phyloP scores from a whole-genome alignment of 805 yeast species.

The Wickerhamomyces strasburgensis region DNA sequence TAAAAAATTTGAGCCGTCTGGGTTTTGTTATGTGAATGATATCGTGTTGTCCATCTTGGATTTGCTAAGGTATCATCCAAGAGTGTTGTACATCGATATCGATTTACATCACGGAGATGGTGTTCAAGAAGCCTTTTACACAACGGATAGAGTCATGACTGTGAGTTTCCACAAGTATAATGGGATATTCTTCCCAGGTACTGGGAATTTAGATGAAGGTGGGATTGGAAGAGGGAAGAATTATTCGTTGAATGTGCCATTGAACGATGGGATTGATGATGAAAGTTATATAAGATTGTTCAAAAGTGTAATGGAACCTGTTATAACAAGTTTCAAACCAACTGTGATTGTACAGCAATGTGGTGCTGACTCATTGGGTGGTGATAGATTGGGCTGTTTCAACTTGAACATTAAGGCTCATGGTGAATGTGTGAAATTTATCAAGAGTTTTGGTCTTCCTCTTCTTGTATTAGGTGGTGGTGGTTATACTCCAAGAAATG shows the following conservation, averaged over 20 bases:
- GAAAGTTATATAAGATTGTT: constrained; percentile 70
- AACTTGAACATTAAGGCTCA: constrained; percentile 89
- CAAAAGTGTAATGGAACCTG: constrained; percentile 85
- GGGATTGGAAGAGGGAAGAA: constrained; percentile 89
- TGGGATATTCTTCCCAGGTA: constrained; percentile 96
- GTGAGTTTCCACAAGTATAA: constrained; percentile 90
- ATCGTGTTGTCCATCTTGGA: constrained; percentile 86
- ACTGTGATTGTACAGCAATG: constrained; percentile 93
- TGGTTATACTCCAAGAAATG: constrained; percentile 95
- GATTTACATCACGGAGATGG: constrained; percentile 98
- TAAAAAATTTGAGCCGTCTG: constrained; percentile 88
- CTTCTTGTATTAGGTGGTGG: constrained; percentile 95
- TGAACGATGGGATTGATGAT: constrained; percentile 94
- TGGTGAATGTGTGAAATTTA: constrained; percentile 89
- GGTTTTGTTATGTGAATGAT: constrained; percentile 93
- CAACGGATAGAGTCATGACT: constrained; percentile 95
- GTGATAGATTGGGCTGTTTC: constrained; percentile 91
- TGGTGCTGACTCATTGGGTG: constrained; percentile 94
- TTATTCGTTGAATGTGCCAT: constrained; percentile 85
- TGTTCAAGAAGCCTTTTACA: constrained; percentile 93
- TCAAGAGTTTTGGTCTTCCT: constrained; percentile 86
- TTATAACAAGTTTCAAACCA: constrained; percentile 88
- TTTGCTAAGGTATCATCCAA: constrained; percentile 79
- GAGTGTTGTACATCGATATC: constrained; percentile 90
- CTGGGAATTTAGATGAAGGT: constrained; percentile 85